These are phyloP conservation scores for Solanum etuberosum DNA, from an alignment of 257 asterid genomes.

Conservation along the genomic window DNA sequence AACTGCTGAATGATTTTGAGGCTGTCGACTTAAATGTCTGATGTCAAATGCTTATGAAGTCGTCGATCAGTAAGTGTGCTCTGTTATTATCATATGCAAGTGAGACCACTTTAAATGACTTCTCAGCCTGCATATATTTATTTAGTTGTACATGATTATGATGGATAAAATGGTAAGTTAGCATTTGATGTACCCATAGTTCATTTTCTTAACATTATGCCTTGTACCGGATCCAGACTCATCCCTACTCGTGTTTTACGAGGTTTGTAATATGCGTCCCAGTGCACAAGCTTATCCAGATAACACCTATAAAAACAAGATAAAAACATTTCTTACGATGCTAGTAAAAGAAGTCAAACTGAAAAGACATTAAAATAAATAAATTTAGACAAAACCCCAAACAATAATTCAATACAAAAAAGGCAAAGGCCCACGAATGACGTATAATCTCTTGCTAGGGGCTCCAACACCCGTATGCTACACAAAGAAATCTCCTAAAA, in stretches of 20 bases:
- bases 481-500: background rate
- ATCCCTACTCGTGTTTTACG: background rate
- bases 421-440: background rate
- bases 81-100: background rate
- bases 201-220: background rate
- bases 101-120: background rate
- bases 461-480: background rate
- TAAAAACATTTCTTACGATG: background rate
- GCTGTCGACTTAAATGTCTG: background rate
- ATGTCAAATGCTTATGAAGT: background rate
- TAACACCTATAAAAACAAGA: background rate
- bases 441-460: background rate
- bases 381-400: background rate
- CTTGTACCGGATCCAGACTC: background rate
- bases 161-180: too few species aligned
- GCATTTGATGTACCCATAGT: too few species aligned
- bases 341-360: background rate
- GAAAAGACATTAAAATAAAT: background rate
- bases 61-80: background rate
- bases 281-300: background rate
- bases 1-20: background rate
- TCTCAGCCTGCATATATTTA: background rate
- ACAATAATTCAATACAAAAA: background rate
- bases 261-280: background rate
- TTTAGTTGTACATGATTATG: too few species aligned